Evolutionary conservation across 2,329 filamentous ascomycete species (phyloP), one percentile per base, ranked within the genome.

Genomic region (Diaporthe citrichinensis): DNA sequence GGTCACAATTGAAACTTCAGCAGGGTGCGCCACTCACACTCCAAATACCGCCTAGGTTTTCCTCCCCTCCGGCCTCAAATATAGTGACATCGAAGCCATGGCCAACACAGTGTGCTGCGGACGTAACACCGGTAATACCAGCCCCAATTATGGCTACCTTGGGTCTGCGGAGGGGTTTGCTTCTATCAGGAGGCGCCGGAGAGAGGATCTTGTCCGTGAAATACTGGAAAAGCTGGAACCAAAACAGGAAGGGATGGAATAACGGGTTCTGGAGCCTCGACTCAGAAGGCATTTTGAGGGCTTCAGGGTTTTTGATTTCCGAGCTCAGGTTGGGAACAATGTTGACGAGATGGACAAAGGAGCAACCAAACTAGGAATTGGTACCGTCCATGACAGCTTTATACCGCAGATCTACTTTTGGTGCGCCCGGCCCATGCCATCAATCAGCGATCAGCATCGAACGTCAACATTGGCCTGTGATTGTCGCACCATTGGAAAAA

Each of bases 81-180:
- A 97, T 90, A 28, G 90, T 89, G 9, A 95, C 93, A 77, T 97
- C 94, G 78, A 96, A 96, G 59, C 94, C 94, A 90, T 97, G 94
- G 2, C 95, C 95, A 49, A 96, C 91, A 81, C 94, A 95, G 82
- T 97, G 95, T 1, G 94, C 92, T 0, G 95, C 95, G 10, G 94
- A 91, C 1, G 94, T 94, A 3, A 97, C 92, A 5, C 95, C 90
- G 0, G 90, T 97, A 73, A 97, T 87, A 2, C 93, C 93, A 39
- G 92, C 91, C 3, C 93, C 93, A 78, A 95, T 92, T 44, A 94
- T 86, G 3, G 93, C 93, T 74, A 95, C 87, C 76, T 89, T 92
- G 20, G 94, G 93, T 39, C 92, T 86, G 17, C 85, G 85, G n/a
- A 94, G 85, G 9, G 87, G 85, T 0, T 86, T 83, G 76, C 88